These are phyloP conservation scores for Cajanus cajan DNA, from an alignment of 306 rosid species.

Conservation along the genomic window DNA sequence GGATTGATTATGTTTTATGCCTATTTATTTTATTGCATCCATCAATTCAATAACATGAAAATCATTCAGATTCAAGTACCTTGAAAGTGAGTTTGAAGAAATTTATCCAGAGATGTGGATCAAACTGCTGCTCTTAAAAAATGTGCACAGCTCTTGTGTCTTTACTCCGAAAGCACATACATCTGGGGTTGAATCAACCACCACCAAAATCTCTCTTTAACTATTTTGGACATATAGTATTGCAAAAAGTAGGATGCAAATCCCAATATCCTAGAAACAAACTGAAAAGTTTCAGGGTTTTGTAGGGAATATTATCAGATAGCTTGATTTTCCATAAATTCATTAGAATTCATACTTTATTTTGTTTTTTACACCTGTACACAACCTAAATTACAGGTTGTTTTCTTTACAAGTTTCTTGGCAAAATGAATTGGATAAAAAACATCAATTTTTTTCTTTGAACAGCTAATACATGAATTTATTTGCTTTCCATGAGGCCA, in stretches of 20 bases:
- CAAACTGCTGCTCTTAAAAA: not conserved
- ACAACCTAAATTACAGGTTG: not conserved
- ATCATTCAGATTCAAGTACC: too few relatives aligned
- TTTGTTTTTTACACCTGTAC: too few relatives aligned
- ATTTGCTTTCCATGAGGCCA: not conserved
- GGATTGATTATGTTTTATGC: too few relatives aligned
- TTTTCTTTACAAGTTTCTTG: not conserved
- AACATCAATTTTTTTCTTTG: not conserved
- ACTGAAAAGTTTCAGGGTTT: not conserved
- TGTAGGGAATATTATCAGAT: not conserved
- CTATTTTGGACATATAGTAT: not conserved
- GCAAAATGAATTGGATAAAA: not conserved
- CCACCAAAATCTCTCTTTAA: not conserved
- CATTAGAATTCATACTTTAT: too few relatives aligned
- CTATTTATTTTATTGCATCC: too few relatives aligned
- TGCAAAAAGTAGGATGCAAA: not conserved
- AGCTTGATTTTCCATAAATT: too few relatives aligned
- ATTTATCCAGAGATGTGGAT: not conserved
- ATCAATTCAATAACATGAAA: too few relatives aligned
- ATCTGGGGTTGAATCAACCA: not conserved
- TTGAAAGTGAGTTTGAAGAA: not conserved
- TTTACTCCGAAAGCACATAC: not conserved
- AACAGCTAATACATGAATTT: not conserved
- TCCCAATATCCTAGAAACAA: not conserved
- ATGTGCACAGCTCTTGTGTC: not conserved